phyloP scores from a whole-genome alignment of 1,284 basidiomycete genomes.

The Ustilago trichophora region DNA sequence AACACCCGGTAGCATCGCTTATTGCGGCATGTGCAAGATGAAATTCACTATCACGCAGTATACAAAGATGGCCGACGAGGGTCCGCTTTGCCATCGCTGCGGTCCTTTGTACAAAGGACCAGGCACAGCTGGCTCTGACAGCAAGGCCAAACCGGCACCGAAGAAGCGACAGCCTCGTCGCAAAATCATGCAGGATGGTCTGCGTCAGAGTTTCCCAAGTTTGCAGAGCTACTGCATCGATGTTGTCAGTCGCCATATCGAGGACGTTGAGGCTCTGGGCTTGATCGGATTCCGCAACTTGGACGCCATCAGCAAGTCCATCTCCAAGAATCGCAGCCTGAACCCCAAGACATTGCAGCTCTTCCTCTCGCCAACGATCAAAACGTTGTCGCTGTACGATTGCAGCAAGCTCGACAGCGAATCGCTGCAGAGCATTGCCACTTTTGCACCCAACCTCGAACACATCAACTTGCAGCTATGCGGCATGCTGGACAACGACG shows the following conservation, averaged over 20 bases:
- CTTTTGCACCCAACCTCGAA: conserved; percentile 55
- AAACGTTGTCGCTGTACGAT: conserved; percentile 82
- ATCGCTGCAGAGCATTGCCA: conserved; percentile 51
- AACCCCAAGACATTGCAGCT: conserved; percentile 77
- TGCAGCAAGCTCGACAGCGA: conserved; percentile 72
- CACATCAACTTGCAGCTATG: conserved; percentile 80
- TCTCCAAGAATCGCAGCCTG: conserved; percentile 86
- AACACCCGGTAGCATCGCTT: conserved; percentile 79
- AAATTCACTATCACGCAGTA: conserved; percentile 83
- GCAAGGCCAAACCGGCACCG: conserved; percentile 27
- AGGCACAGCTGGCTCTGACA: conserved; percentile 17
- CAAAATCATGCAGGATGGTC: conserved; percentile 28
- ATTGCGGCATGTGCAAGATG: conserved; percentile 82
- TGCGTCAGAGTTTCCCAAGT: conserved; percentile 70
- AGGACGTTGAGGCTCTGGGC: conserved; percentile 88
- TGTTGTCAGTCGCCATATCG: conserved; percentile 85
- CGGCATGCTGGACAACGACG: conserved; percentile 80
- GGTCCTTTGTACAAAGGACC: conserved; percentile 38
- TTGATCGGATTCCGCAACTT: conserved; percentile 75
- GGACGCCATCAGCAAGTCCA: conserved; percentile 69
- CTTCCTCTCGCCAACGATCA: conserved; percentile 81
- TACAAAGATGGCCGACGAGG: conserved; percentile 65
- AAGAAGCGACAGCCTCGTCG: conserved; percentile 39
- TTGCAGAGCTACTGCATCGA: conserved; percentile 83
- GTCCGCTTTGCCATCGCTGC: conserved; percentile 51